Evolutionary conservation across 495 filamentous ascomycete species (phyloP).

Genomic region (Tricharina praecox): DNA sequence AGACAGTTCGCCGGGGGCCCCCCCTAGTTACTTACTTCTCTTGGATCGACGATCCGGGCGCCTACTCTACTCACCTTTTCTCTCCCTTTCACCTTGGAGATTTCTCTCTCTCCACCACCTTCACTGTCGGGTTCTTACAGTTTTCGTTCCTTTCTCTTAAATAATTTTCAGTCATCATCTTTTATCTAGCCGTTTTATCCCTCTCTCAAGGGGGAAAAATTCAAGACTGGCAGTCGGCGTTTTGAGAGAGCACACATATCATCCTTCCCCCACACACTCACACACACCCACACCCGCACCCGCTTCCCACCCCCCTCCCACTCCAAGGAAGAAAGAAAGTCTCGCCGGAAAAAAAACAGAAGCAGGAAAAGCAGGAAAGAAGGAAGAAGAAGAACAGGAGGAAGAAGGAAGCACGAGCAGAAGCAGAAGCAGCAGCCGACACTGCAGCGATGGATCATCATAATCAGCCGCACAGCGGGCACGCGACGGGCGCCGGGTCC

Average conservation of each 20-base stretch:
- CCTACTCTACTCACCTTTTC: slow-evolving; percentile 2
- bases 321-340: slow-evolving; percentile 6
- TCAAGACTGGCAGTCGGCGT: no score
- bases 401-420: background rate
- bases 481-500: background rate
- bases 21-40: background rate
- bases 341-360: background rate
- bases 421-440: background rate
- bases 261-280: no score
- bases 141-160: slow-evolving; percentile 1
- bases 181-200: slow-evolving; percentile 1
- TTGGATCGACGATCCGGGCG: slow-evolving; percentile 2
- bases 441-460: no score
- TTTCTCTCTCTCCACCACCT: background rate
- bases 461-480: background rate
- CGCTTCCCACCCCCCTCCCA: no score
- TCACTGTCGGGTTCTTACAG: background rate
- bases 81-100: background rate
- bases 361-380: background rate
- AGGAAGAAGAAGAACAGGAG: background rate
- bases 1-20: no score
- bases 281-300: no score
- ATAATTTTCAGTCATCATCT: background rate
- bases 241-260: no score
- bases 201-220: no score